Evolutionary conservation across 2,329 filamentous ascomycete species (phyloP), one percentile per base, ranked within the genome.

Genomic region (Paecilomyces sp.): DNA sequence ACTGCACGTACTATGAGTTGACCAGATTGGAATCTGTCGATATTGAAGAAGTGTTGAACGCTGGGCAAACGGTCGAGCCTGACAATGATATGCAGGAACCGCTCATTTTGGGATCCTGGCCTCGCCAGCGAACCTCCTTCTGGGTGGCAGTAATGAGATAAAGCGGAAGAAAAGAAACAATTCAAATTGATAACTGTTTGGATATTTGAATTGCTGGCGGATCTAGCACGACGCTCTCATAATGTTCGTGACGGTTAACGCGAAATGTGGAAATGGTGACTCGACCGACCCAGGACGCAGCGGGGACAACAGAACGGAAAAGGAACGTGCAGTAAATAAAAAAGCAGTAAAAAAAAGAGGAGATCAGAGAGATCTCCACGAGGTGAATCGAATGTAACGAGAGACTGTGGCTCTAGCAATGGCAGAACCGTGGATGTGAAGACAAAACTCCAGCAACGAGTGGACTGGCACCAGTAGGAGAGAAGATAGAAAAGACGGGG

Each of bases 21-120:
- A 83, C 79, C 62, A 90, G 70, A 59, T 72, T 76, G 52, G 77
- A 76, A 69, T 83, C 81, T 34, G 85, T 89, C 33, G 88, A 90
- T 62, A 95, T 81, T 0, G 89, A 91, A 6, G 90, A 85, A 50
- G 82, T 80, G 71, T 83, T 81, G 73, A 92, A 95, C 2, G 90
- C 88, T 54, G 87, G 81, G 74, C 91, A 95, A 58, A 82, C 76
- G 4, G 80, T 87, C 33, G 91, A 93, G 62, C 83, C 86, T 59
- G 83, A 76, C 36, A 95, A 81, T 30, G 90, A 87, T 66, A 94
- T 83, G 72, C 91, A 81, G 72, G 76, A 70, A 62, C 57, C 64
- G 28, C 72, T 64, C 75, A 77, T 77, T 56, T 62, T 64, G 65
- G 36, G 41, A 47, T 47, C 7, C 41, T 47, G n/a, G n/a, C 18